These are phyloP conservation scores for Limtongia smithiae DNA, from an alignment of 805 yeast species.

Conservation along the genomic window DNA sequence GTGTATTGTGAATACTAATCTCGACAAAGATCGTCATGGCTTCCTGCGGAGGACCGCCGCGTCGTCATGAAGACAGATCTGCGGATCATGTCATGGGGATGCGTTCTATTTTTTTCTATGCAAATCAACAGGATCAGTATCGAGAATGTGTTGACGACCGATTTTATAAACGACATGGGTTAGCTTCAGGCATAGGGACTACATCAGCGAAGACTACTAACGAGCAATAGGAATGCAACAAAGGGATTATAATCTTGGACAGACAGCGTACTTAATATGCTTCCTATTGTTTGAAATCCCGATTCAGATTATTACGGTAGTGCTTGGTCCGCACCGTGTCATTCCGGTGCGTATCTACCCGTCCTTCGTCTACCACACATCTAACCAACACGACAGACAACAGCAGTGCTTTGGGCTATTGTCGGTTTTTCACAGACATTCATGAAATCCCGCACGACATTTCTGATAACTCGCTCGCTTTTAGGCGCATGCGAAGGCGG, in stretches of 20 bases:
- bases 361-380: background rate
- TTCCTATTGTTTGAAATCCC: conserved; percentile 41
- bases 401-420: conserved; percentile 53
- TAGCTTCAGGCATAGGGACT: conserved; percentile 48
- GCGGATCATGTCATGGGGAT: conserved; percentile 54
- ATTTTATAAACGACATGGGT: conserved; percentile 48
- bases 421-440: conserved; percentile 51
- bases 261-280: conserved; percentile 51
- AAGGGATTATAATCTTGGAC: conserved; percentile 53
- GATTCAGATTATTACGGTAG: conserved; percentile 47
- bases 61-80: conserved; percentile 51
- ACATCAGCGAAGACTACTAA: no score
- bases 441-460: conserved; percentile 39
- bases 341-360: conserved; percentile 44
- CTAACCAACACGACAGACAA: conserved; percentile 42
- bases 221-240: conserved; percentile 17
- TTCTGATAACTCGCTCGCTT: conserved; percentile 47
- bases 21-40: no score
- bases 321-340: conserved; percentile 57
- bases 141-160: conserved; percentile 55
- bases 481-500: conserved; percentile 63
- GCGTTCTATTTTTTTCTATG: conserved; percentile 54
- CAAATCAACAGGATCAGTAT: conserved; percentile 58
- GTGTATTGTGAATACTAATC: no score
- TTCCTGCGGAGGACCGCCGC: background rate